phyloP scores from a whole-genome alignment of 2,329 filamentous ascomycete genomes.

The Diplodia mutila region DNA sequence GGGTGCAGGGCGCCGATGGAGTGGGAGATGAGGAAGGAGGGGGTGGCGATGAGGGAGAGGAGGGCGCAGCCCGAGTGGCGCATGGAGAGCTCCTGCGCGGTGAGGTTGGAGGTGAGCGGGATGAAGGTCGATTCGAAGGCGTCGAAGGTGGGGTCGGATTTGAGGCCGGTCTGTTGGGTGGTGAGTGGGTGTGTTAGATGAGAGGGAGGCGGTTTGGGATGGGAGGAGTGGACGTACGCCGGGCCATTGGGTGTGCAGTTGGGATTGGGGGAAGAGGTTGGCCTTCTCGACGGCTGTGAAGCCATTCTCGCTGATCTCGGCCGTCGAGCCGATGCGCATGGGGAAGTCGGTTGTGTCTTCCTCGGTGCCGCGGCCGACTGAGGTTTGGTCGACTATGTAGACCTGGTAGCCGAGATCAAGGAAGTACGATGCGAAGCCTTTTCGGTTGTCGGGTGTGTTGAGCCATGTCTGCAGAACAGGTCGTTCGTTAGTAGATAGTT shows the following conservation, averaged over 20 bases:
- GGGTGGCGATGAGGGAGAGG: slow-evolving; percentile 48
- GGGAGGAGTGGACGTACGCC: slow-evolving; percentile 27
- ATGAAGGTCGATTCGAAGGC: slow-evolving; percentile 44
- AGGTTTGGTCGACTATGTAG: slow-evolving; percentile 50
- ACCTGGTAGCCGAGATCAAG: slow-evolving; percentile 51
- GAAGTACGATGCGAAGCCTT: slow-evolving; percentile 55
- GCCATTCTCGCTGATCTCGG: slow-evolving; percentile 17
- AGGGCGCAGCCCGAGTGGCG: slow-evolving; percentile 37
- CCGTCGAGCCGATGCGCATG: slow-evolving; percentile 19
- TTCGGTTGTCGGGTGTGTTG: slow-evolving; percentile 53
- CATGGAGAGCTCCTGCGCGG: slow-evolving; percentile 30
- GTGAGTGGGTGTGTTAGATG: too few relatives aligned
- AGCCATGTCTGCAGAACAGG: slow-evolving; percentile 46
- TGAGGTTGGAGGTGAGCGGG: slow-evolving; percentile 29
- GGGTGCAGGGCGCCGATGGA: slow-evolving; percentile 33
- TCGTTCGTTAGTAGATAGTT: neutral
- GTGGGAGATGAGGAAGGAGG: slow-evolving; percentile 54
- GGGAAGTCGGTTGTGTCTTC: slow-evolving; percentile 4
- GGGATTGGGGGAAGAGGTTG: slow-evolving; percentile 27
- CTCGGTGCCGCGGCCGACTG: slow-evolving; percentile 37
- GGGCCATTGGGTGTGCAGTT: slow-evolving; percentile 38
- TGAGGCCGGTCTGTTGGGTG: slow-evolving; percentile 30
- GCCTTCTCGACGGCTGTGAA: slow-evolving; percentile 23
- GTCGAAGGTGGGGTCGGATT: slow-evolving; percentile 55
- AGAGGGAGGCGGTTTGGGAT: too few relatives aligned